Evolutionary conservation across 1,284 basidiomycete species (phyloP).

Genomic region (Exobasidium rhododendri): DNA sequence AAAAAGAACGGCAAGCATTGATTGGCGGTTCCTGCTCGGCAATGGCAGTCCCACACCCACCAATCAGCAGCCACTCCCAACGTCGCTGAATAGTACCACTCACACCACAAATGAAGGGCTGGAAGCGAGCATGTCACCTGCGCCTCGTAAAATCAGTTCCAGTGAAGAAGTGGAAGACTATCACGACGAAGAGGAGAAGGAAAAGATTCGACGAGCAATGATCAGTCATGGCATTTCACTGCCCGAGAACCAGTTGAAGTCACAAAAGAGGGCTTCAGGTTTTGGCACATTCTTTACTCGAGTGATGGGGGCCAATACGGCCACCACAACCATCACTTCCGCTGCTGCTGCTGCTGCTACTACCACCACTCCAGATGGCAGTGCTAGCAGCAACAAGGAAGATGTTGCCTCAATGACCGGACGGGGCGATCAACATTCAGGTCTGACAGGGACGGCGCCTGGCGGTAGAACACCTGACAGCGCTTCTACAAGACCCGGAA

Average conservation of each 20-base stretch:
- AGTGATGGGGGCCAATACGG: constrained; percentile 27
- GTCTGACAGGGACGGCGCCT: too few relatives aligned
- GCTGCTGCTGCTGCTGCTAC: too few relatives aligned
- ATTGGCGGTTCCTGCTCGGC: constrained; percentile 9
- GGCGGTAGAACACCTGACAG: neutral
- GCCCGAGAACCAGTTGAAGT: constrained; percentile 37
- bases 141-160: constrained; percentile 8
- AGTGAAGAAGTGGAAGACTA: constrained; percentile 40
- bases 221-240: constrained; percentile 34
- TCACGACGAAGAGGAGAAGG: constrained; percentile 33
- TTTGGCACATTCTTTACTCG: constrained; percentile 42
- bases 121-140: neutral
- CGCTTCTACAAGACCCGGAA: neutral
- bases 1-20: neutral
- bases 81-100: neutral
- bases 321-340: constrained; percentile 10
- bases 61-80: neutral
- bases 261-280: constrained; percentile 20
- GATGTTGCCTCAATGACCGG: neutral
- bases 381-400: too few relatives aligned
- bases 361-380: too few relatives aligned
- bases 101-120: neutral
- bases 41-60: neutral
- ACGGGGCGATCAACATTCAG: constrained; percentile 4
- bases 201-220: constrained; percentile 38